These are phyloP conservation scores for Ophiostoma sp. DNA, from an alignment of 2,329 filamentous ascomycete species.

Conservation along the genomic window DNA sequence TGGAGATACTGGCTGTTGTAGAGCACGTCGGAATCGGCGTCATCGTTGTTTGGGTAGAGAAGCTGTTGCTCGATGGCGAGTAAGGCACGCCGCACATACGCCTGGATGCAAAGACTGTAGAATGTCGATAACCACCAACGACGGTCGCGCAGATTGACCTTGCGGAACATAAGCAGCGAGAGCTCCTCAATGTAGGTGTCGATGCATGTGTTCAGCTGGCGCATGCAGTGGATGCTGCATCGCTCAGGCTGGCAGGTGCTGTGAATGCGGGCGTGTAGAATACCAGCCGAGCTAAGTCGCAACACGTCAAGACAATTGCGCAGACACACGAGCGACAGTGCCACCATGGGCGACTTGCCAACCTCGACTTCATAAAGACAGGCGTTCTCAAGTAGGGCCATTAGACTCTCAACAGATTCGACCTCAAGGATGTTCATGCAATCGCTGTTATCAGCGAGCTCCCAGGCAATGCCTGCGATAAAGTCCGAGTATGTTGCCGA, in stretches of 20 bases:
- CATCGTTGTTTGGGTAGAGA: slow-evolving; percentile 30
- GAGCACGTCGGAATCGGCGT: slow-evolving; percentile 31
- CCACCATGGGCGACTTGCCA: slow-evolving; percentile 32
- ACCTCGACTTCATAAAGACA: slow-evolving; percentile 33
- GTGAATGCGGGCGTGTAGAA: slow-evolving; percentile 29
- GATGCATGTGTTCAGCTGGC: slow-evolving; percentile 29
- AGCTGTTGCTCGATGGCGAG: slow-evolving; percentile 32
- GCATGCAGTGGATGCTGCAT: slow-evolving; percentile 32
- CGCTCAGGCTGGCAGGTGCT: slow-evolving; percentile 30
- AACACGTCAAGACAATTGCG: slow-evolving; percentile 32
- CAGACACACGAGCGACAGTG: slow-evolving; percentile 32
- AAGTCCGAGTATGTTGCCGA: slow-evolving; percentile 31
- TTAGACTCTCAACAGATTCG: slow-evolving; percentile 31
- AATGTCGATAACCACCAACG: slow-evolving; percentile 35
- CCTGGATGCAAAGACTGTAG: slow-evolving; percentile 34
- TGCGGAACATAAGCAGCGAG: slow-evolving; percentile 33
- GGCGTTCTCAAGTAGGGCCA: slow-evolving; percentile 32
- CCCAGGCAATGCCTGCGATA: slow-evolving; percentile 33
- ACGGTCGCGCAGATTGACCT: slow-evolving; percentile 33
- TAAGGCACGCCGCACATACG: slow-evolving; percentile 32
- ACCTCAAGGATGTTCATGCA: slow-evolving; percentile 31
- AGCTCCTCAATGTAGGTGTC: slow-evolving; percentile 33
- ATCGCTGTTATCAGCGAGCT: slow-evolving; percentile 32
- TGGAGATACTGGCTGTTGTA: slow-evolving; percentile 33
- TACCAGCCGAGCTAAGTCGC: slow-evolving; percentile 29